phyloP scores from a whole-genome alignment of 371 early-diverging fungal genomes.

The Actinomortierella ambigua region DNA sequence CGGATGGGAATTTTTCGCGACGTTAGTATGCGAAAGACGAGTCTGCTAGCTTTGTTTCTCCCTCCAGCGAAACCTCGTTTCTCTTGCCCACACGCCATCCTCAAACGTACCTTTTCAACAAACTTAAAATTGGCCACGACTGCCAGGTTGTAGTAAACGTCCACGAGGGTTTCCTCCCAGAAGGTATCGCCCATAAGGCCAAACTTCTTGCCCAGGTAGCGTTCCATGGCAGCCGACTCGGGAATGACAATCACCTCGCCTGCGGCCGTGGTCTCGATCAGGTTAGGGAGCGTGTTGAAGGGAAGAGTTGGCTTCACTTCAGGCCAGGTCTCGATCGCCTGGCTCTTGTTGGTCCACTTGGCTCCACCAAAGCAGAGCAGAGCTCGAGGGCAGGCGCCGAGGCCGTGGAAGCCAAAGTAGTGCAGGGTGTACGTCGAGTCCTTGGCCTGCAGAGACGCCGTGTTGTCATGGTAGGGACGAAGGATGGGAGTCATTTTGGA shows the following conservation, averaged over 20 bases:
- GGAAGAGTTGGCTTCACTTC: constrained; percentile 10
- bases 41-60: too few species aligned
- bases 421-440: constrained; percentile 7
- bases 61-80: too few species aligned
- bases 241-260: constrained; percentile 9
- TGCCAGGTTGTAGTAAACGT: constrained; percentile 20
- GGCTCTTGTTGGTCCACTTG: constrained; percentile 12
- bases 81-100: too few species aligned
- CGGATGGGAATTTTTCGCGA: too few species aligned
- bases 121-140: constrained; percentile 9
- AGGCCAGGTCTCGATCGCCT: constrained; percentile 7
- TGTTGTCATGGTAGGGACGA: too few species aligned
- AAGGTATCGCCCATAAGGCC: constrained; percentile 12
- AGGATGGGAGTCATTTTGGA: too few species aligned
- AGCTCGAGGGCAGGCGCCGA: constrained; percentile 12
- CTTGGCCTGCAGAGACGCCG: too few species aligned
- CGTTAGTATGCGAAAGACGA: too few species aligned
- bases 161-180: constrained; percentile 13
- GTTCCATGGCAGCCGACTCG: constrained; percentile 18
- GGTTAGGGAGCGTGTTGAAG: constrained; percentile 10
- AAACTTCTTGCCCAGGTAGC: constrained; percentile 13
- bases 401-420: constrained; percentile 16
- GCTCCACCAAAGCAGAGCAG: constrained; percentile 6
- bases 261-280: constrained; percentile 8
- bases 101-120: neutral